Evolutionary conservation across 2,329 filamentous ascomycete genomes (phyloP), one percentile per base, ranked within the genome.

Genomic region (Sarocladium brachiariae): DNA sequence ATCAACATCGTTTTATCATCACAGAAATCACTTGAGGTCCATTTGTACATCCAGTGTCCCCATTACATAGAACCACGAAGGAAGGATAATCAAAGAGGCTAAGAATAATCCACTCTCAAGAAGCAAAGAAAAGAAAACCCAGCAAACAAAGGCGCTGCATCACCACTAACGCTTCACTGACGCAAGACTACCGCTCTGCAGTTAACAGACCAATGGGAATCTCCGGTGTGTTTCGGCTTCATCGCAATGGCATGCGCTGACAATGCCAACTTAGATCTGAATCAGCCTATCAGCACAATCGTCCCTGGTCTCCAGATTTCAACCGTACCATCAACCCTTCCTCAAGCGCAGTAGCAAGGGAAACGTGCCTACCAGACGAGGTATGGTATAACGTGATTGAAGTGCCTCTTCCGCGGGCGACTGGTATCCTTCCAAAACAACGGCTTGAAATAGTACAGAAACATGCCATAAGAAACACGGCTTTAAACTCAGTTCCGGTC

Each of bases 31-130:
- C 14, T 31, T 47, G 13, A 14, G n/a, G 18, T 31, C 45, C 24
- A 48, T 18, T 31, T 9, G 18, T 35, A n/a, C 33, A 7, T 10
- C 37, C 18, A 41, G 4, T 19, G 37, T 19, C 23, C 37, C 37
- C 23, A 21, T 11, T 4, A 21, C 13, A 41, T 19, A 41, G 19
- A 41, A 14, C 37, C 37, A 19, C 19, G 18, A 41, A 21, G 37
- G 23, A 16, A 47, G 43, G 13, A 33, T n/a, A 48, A 34, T n/a
- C n/a, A 48, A 48, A 48, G 43, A 7, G n/a, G 24, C 13, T 11
- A 9, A 11, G 11, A 27, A 45, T n/a, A n/a, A n/a, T n/a, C n/a
- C n/a, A 39, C n/a, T 21, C 14, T n/a, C 6, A 43, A 43, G 9
- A 43, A 23, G 14, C 19, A 43, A 43, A 16, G 10, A 43, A n/a